Base-by-base conservation (phyloP, 2,329 filamentous ascomycete genomes). In the Aspergillus novofumigatus region DNA sequence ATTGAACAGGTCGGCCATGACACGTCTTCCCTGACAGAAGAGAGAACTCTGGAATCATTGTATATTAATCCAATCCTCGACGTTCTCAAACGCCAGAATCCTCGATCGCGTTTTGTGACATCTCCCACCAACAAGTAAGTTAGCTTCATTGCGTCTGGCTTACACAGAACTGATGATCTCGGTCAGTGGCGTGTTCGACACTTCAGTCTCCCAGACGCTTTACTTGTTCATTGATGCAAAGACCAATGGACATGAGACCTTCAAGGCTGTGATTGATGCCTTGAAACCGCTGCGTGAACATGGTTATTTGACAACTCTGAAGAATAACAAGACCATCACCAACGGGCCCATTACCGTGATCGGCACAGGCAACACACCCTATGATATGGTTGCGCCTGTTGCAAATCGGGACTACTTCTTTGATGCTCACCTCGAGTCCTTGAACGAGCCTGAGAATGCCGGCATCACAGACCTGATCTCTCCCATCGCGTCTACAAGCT, bases 141-240 rank as follows among this genome's bases (percentile, higher is more conserved):
- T 14, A 9, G 23, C 20, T 42, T 17, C 47, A 21, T 50, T 14
- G 17, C 29, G 23, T 32, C 26, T 20, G 11, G 21, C 1, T 9
- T 25, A 1, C 21, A 14, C 29, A 29, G 26, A 25, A 11, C 6
- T 41, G n/a, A 52, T 62, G 51, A 59, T 49, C 2, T 26, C 50
- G 6, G 25, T 42, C 49, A 76, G 74, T 65, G 85, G 85, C 35
- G 82, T 88, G 14, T 88, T 80, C 66, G 85, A 88, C 69, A 83
- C 83, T 1, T 66, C 67, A 35, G 67, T 73, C 1, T 75, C 69
- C 5, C 84, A 87, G 68, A 87, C 85, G 0, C 76, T 88, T 5
- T 86, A 86, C 72, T 76, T 88, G 49, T 86, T 86, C 70, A 81
- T 88, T 57, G 85, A 88, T 65, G 65, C 86, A 57, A 88, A 88